Base-by-base conservation (phyloP, 148 eudicot species). In the Chenopodium formosanum region DNA sequence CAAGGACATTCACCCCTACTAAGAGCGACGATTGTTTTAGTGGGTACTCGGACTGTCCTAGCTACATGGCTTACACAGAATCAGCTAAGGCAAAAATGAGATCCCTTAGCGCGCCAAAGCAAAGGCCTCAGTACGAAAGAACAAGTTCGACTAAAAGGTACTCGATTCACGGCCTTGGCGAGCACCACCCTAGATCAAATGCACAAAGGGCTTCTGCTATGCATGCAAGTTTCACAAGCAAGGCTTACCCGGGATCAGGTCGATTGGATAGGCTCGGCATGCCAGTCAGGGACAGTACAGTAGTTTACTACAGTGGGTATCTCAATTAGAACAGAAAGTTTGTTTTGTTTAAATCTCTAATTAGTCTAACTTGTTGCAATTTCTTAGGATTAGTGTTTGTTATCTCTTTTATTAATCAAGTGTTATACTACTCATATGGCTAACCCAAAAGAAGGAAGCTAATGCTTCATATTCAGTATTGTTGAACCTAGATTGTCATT, bases 71-170 rank as follows among this genome's bases (percentile, higher is more conserved):
- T 7, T 91, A 78, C 79, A 95, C 98, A 0, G 89, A 93, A 75
- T 93, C 98, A 19, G 86, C 98, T 0, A 90, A 73, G 81, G 98
- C 98, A 22, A 95, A 95, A 84, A 75, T 84, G 73, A 89, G 98
- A 81, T 95, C 98, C 7, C 73, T 90, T 1, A 93, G 98, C 73
- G 98, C 97, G 0, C 97, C 97, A 0, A 91, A 85, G 80, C 98
- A 92, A 25, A 88, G 98, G 87, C 90, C 90, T 27, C 85, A 87
- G 0, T 78, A 84, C 11, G 95, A 91, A 67, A 85, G 92, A 58
- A 82, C 83, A 14, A 88, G 88, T 50, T 89, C 92, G 0, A 70
- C 86, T 0, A 92, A 92, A 82, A 92, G 98, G 86, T 87, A 88
- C 75, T 91, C 91, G 1, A 79, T 89, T 78, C 89, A 91, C 81